A percentile compares a stretch with the other conserved stretches of the same genome.
Conservation (phyloP, 2,329 filamentous ascomycete species). For the Helotiales sp. region DNA sequence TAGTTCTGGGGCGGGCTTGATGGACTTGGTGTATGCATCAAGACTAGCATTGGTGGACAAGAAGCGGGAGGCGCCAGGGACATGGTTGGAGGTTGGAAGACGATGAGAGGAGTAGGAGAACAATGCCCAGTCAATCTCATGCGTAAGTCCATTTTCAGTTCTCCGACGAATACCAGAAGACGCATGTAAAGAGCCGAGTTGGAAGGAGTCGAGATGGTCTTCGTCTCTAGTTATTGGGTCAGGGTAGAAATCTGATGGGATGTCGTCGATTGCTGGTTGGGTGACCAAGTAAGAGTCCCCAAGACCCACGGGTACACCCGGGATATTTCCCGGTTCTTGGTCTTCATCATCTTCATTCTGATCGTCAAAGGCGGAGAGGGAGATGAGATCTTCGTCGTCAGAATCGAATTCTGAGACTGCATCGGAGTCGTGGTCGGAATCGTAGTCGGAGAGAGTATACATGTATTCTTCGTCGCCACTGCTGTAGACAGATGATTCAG, state of each 20-base stretch:
- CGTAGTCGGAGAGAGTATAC: slow-evolving; percentile 62
- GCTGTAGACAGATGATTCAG: slow-evolving; percentile 30
- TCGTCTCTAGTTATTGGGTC: slow-evolving; percentile 66
- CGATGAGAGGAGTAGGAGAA: slow-evolving; percentile 77
- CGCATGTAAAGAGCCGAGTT: slow-evolving; percentile 81
- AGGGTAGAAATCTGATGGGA: slow-evolving; percentile 82
- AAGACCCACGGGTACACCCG: slow-evolving; percentile 72
- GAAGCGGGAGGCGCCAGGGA: slow-evolving; percentile 47
- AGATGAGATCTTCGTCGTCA: slow-evolving; percentile 51
- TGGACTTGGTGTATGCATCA: slow-evolving; percentile 52
- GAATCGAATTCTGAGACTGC: slow-evolving; percentile 27
- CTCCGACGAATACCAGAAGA: slow-evolving; percentile 86
- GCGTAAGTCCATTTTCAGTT: slow-evolving; percentile 67
- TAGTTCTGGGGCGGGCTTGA: slow-evolving; percentile 60
- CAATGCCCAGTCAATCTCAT: slow-evolving; percentile 95
- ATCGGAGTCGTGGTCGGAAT: slow-evolving; percentile 34
- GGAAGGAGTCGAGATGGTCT: slow-evolving; percentile 80
- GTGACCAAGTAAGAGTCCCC: slow-evolving; percentile 81
- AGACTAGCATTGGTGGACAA: slow-evolving; percentile 38
- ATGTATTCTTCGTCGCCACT: slow-evolving; percentile 52
- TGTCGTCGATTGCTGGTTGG: slow-evolving; percentile 87
- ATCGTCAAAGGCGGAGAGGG: not conserved
- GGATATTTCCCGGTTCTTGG: slow-evolving; percentile 71
- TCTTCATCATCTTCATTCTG: slow-evolving; percentile 40
- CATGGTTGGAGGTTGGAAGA: slow-evolving; percentile 69